Base-by-base conservation (phyloP, 2,329 filamentous ascomycete genomes). In the Neofusicoccum ribis region DNA sequence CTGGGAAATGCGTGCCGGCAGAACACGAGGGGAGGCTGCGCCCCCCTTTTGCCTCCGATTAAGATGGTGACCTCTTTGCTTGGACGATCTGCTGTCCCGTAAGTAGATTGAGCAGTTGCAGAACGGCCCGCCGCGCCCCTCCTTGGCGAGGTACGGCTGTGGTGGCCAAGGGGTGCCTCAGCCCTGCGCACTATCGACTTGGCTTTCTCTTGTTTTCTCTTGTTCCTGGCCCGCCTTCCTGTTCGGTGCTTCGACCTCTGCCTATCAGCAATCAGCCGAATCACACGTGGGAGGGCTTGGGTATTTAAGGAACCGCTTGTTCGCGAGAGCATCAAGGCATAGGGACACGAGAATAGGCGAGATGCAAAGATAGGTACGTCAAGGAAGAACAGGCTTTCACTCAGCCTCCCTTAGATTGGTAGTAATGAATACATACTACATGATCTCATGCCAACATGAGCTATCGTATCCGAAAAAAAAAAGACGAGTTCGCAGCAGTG, bases 391-490 rank as follows among this genome's bases (percentile, higher is more conserved):
- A 31, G 37, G 20, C 37, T 31, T 20, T 23, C 15, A 9, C 27
- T 43, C 27, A 31, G 20, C 54, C 14, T 59, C 47, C 46, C 47
- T 58, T 43, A 31, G 27, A 31, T 31, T 31, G 20, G 23, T 59
- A 46, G 37, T 44, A 34, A 14, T 23, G 3, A 9, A 8, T 9
- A n/a, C 12, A 17, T 31, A 46, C 41, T 46, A 41, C 54, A 31
- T 59, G 14, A 14, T 56, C 54, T 59, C 54, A 59, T 46, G 52
- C 41, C 39, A 23, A 59, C 36, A 60, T 59, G 41, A 59, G 41
- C 41, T 27, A 20, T 60, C 56, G 56, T 47, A 27, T 47, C 39
- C n/a, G 23, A 15, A n/a, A 36, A 59, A 34, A 37, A 58, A 8
- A 36, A 9, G 2, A 12, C 8, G 7, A 14, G 17, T 20, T 11